These are phyloP conservation scores for Xylariaceae sp. DNA, from an alignment of 2,329 filamentous ascomycete genomes.

Conservation along the genomic window DNA sequence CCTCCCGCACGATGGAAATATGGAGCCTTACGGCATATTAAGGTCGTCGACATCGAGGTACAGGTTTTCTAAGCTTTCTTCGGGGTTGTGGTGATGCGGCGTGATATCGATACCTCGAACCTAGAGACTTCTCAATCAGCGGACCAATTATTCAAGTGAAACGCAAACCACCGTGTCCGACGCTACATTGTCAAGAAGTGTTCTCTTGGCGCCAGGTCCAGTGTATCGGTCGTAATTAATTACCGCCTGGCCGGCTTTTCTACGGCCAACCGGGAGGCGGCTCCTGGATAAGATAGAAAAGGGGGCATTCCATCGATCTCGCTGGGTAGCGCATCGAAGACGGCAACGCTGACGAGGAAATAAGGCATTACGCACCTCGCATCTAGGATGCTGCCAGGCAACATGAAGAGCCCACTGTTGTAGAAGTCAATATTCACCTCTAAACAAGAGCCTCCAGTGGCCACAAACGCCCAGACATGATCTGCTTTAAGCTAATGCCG, in stretches of 20 bases:
- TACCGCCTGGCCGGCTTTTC: neutral
- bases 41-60: conserved; percentile 76
- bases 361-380: conserved; percentile 59
- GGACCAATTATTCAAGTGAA: neutral
- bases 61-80: conserved; percentile 68
- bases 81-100: conserved; percentile 63
- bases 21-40: conserved; percentile 61
- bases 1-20: neutral
- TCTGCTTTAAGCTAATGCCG: neutral
- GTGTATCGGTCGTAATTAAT: neutral
- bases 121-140: conserved; percentile 47
- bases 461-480: neutral
- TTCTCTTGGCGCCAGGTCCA: too few species aligned
- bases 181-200: neutral
- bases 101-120: conserved; percentile 75
- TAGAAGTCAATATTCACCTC: conserved; percentile 19
- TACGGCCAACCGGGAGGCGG: neutral
- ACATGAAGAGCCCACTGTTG: conserved; percentile 69
- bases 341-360: neutral
- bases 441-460: neutral
- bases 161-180: neutral
- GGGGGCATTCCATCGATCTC: neutral
- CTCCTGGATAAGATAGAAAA: neutral
- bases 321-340: neutral
- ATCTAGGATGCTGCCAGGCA: conserved; percentile 66